phyloP scores from a whole-genome alignment of 2,329 filamentous ascomycete genomes.

The Calonectria multiphialidica region DNA sequence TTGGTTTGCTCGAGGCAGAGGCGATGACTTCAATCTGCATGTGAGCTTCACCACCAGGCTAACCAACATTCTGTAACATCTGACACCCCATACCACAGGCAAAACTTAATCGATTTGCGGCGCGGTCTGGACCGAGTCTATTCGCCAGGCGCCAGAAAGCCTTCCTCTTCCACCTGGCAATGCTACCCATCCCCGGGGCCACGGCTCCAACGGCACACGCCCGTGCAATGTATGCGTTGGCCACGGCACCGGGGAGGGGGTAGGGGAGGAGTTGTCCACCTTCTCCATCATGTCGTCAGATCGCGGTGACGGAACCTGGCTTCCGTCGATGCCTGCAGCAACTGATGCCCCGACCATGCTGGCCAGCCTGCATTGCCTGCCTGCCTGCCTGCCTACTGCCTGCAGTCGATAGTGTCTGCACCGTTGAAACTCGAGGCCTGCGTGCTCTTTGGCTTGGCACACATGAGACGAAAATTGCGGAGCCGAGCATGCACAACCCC shows the following conservation, averaged over 20 bases:
- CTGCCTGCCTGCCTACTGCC: no score
- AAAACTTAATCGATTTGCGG: constrained; percentile 1
- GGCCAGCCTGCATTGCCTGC: no score
- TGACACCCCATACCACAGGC: neutral
- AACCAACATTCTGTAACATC: no score
- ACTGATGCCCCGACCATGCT: neutral
- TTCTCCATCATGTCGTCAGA: neutral
- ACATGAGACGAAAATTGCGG: neutral
- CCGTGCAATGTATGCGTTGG: neutral
- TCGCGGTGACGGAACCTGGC: neutral
- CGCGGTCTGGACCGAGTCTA: neutral
- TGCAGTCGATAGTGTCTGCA: neutral
- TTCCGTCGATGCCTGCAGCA: neutral
- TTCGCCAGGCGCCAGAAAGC: neutral
- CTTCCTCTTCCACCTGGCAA: neutral
- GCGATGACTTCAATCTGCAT: no score
- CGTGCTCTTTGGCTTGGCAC: neutral
- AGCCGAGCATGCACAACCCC: neutral
- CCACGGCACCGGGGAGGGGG: neutral
- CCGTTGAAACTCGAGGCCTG: neutral
- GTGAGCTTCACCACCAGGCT: no score
- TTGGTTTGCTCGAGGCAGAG: neutral
- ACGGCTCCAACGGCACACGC: constrained; percentile 2
- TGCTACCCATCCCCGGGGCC: neutral
- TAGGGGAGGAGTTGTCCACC: neutral